A percentile compares a stretch with the other conserved stretches of the same genome.
Conservation (phyloP, 169 alveolate species). For the Gregarina niphandrodes region DNA sequence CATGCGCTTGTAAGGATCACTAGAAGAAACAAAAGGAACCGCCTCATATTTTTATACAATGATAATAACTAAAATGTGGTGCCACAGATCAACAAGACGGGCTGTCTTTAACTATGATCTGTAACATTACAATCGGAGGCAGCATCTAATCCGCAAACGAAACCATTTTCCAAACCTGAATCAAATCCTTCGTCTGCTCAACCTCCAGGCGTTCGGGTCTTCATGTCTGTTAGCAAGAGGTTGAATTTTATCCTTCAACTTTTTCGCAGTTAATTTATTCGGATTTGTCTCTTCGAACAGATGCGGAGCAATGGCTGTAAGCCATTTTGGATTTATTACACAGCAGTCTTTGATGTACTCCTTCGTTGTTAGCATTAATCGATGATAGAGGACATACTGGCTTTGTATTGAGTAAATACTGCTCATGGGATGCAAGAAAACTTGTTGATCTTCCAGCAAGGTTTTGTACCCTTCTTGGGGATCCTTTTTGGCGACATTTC, state of each 20-base stretch:
- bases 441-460: constrained; percentile 76
- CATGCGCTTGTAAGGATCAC: too few relatives aligned
- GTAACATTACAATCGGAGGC: too few relatives aligned
- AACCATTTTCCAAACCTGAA: too few relatives aligned
- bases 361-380: constrained; percentile 82
- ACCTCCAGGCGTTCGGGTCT: constrained; percentile 92
- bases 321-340: constrained; percentile 84
- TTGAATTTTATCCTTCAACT: constrained; percentile 72
- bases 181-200: constrained; percentile 76
- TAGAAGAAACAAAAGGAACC: too few relatives aligned
- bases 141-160: too few relatives aligned
- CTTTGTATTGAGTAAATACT: too few relatives aligned
- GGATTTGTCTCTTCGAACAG: constrained; percentile 51
- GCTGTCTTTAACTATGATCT: too few relatives aligned
- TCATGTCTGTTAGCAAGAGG: constrained; percentile 75
- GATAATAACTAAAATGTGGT: too few relatives aligned
- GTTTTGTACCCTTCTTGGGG: constrained; percentile 90
- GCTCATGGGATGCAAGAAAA: constrained; percentile 92
- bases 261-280: constrained; percentile 45
- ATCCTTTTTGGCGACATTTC: constrained; percentile 81
- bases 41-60: too few relatives aligned
- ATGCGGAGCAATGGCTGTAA: constrained; percentile 88
- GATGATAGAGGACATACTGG: too few relatives aligned
- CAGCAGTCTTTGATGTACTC: constrained; percentile 94
- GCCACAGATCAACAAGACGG: too few relatives aligned